These are phyloP conservation scores for Neurospora tetraspora DNA, from an alignment of 495 filamentous ascomycete genomes.

Conservation along the genomic window DNA sequence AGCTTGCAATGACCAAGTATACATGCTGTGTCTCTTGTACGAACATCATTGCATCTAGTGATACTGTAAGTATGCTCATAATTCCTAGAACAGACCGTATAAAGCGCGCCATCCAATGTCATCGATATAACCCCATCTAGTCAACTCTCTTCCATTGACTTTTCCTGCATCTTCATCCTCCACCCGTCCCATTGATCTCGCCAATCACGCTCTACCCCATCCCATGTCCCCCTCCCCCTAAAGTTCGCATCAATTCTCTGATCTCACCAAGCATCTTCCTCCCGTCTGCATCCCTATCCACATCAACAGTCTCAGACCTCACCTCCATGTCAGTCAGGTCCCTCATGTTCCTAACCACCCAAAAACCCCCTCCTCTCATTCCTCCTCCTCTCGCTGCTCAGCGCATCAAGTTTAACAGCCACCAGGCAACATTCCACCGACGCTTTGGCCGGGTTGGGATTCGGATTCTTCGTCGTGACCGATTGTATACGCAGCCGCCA, in stretches of 20 bases:
- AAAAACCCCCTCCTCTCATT: conserved; percentile 65
- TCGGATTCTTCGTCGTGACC: conserved; percentile 22
- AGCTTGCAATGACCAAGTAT: background rate
- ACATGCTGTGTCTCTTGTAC: background rate
- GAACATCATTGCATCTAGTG: background rate
- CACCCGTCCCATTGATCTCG: background rate
- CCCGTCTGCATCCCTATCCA: background rate
- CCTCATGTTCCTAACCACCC: conserved; percentile 3
- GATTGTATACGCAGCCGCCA: conserved; percentile 67
- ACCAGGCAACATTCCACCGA: conserved; percentile 59
- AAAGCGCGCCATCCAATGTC: background rate
- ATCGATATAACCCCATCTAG: background rate
- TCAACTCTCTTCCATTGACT: background rate
- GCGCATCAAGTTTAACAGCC: conserved; percentile 73
- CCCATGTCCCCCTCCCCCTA: too few relatives aligned
- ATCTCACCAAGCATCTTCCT: background rate
- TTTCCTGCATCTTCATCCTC: background rate
- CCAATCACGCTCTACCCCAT: too few relatives aligned
- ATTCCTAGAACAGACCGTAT: background rate
- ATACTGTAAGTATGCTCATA: background rate
- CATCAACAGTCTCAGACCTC: background rate
- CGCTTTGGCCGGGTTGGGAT: conserved; percentile 25
- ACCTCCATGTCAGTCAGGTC: background rate
- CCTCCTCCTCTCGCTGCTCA: conserved; percentile 54
- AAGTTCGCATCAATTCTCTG: background rate